Evolutionary conservation across 2,329 filamentous ascomycete species (phyloP).

Genomic region (Epichloe scottii): DNA sequence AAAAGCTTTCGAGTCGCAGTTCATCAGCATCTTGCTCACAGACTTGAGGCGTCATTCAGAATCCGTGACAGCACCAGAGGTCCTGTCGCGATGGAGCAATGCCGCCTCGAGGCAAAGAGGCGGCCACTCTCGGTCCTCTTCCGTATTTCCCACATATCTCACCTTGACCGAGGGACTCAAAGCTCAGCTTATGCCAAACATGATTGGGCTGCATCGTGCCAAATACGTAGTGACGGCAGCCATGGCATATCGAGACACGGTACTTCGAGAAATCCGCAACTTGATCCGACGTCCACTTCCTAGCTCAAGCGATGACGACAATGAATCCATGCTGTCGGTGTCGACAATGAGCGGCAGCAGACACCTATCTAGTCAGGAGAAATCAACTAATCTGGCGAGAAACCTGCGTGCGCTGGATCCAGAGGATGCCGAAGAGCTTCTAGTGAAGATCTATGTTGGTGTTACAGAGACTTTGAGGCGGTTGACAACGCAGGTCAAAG

Average conservation of each 20-base stretch:
- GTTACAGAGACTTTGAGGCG: slow-evolving; percentile 79
- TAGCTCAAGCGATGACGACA: slow-evolving; percentile 88
- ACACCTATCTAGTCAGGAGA: slow-evolving; percentile 69
- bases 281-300: slow-evolving; percentile 77
- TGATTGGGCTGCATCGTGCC: slow-evolving; percentile 71
- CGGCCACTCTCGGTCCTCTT: slow-evolving; percentile 51
- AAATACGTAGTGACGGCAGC: slow-evolving; percentile 71
- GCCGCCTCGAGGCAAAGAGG: slow-evolving; percentile 63
- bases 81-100: slow-evolving; percentile 73
- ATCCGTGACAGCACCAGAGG: slow-evolving; percentile 56
- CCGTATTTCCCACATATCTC: slow-evolving; percentile 67
- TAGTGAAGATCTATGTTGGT: slow-evolving; percentile 72
- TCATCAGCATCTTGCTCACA: slow-evolving; percentile 62
- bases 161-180: slow-evolving; percentile 59
- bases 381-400: slow-evolving; percentile 74
- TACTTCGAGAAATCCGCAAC: slow-evolving; percentile 74
- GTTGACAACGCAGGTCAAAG: slow-evolving; percentile 81
- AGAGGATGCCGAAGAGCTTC: slow-evolving; percentile 71
- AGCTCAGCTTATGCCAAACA: slow-evolving; percentile 52
- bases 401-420: slow-evolving; percentile 77
- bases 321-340: slow-evolving; percentile 74
- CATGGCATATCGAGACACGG: slow-evolving; percentile 70
- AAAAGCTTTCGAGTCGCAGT: slow-evolving; percentile 71
- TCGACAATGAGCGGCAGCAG: slow-evolving; percentile 62
- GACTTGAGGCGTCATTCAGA: slow-evolving; percentile 75